Evolutionary conservation across 75 land plant species (phyloP), one percentile per base, ranked within the genome.

Genomic region (Picea glauca): DNA sequence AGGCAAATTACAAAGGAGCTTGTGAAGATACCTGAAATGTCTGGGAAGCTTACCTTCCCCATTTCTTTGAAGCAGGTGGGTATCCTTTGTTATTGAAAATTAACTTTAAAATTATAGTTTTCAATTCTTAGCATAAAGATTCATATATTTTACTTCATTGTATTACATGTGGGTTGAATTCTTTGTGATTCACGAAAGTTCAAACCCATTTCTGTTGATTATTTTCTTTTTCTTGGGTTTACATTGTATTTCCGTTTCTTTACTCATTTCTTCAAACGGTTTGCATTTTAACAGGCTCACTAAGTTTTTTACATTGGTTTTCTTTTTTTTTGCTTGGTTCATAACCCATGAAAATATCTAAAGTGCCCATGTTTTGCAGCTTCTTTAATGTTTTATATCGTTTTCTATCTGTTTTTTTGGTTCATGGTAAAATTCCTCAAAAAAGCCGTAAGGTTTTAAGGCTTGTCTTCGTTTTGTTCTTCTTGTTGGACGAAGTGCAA

Each of bases 51-150:
- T 30, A 93, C 96, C 21, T 93, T 93, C 32, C 96, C 96, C 15
- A 86, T 92, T 32, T 90, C 94, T 4, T 61, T 93, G 58, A 93
- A 93, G 73, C 96, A 93, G 96, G 95, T 94, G 14, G 85, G 9
- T 73, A 21, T 3, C 23, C 26, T 73, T 62, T 23, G 23, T 23
- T 20, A 20, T 62, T 62, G 4, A 20, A 21, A 5, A 62, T 20
- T 62, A 20, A 21, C n/a, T 62, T 23, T 1, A 62, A 21, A 62
- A 62, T 62, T 20, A 8, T 20, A n/a, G 23, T 62, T 62, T 62
- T 62, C 9, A 50, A 9, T 50, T 50, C 56, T 50, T 50, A 50
- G 56, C 56, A 11, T 50, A 50, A 12, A 12, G 13, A 50, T 50
- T 9, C 56, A 8, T 50, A 50, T 62, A 8, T 62, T 62, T 5